Percentiles rank a stretch among this genome's conserved stretches.
These are phyloP conservation scores for Linum usitatissimum DNA, from an alignment of 345 rosid genomes.

Conservation along the genomic window DNA sequence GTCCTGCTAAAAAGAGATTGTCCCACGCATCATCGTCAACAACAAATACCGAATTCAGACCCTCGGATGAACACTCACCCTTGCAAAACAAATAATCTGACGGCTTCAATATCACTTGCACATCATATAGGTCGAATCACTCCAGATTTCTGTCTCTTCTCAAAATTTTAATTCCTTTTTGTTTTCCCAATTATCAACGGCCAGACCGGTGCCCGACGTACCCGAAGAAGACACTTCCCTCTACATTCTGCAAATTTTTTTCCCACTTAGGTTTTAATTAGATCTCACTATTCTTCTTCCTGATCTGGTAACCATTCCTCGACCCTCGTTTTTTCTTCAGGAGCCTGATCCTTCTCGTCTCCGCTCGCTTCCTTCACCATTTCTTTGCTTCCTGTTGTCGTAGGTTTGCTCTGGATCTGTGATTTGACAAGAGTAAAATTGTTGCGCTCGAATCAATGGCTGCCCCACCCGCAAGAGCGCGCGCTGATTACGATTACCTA, in stretches of 20 bases:
- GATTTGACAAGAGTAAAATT: background rate
- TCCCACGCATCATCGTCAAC: background rate
- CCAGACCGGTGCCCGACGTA: slow-evolving; percentile 16
- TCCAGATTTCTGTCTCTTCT: background rate
- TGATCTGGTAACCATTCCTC: slow-evolving; percentile 15
- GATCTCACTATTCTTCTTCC: slow-evolving; percentile 12
- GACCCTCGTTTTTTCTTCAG: background rate
- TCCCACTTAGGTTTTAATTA: background rate
- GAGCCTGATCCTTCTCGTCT: background rate
- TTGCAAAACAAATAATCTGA: slow-evolving; percentile 3
- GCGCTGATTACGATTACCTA: slow-evolving; percentile 26
- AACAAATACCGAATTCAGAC: background rate
- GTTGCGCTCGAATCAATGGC: slow-evolving; percentile 14
- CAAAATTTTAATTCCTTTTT: background rate
- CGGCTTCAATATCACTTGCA: slow-evolving; percentile 1
- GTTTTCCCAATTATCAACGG: slow-evolving; percentile 10
- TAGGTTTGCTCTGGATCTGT: background rate
- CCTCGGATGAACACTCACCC: slow-evolving; percentile 5
- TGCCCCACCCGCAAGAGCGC: slow-evolving; percentile 26
- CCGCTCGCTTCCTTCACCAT: background rate
- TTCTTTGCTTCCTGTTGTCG: background rate
- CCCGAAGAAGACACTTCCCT: background rate
- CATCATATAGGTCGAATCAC: background rate
- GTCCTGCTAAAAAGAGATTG: background rate
- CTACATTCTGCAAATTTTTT: background rate